Evolutionary conservation across 1,139 yeast genomes (phyloP).

Genomic region (Protomyces inundatus): DNA sequence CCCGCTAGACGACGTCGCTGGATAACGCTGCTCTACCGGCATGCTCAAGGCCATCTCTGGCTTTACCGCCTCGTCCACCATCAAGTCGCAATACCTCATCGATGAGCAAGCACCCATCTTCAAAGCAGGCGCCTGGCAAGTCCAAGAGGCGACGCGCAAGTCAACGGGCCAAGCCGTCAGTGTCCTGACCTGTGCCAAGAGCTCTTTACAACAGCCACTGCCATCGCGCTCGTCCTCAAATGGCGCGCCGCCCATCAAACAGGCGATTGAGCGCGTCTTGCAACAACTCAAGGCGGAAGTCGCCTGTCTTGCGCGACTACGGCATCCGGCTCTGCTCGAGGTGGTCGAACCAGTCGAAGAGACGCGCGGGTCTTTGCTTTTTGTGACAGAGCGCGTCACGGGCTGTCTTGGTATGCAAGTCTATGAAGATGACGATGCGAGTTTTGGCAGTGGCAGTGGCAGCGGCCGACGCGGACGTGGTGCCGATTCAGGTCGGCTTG

Average conservation of each 20-base stretch:
- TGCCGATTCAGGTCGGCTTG: conserved; percentile 43
- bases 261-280: conserved; percentile 43
- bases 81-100: conserved; percentile 49
- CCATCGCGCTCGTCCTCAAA: conserved; percentile 40
- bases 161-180: conserved; percentile 38
- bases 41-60: conserved; percentile 17
- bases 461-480: conserved; percentile 25
- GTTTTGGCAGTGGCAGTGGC: conserved; percentile 21
- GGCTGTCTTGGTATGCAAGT: conserved; percentile 53
- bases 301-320: conserved; percentile 65
- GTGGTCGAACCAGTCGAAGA: conserved; percentile 85
- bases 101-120: conserved; percentile 65
- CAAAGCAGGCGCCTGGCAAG: conserved; percentile 75
- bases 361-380: conserved; percentile 66
- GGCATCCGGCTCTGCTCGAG: conserved; percentile 81
- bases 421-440: conserved; percentile 34
- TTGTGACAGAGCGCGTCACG: conserved; percentile 76
- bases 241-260: conserved; percentile 31
- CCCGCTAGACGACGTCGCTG: no score
- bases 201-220: conserved; percentile 59
- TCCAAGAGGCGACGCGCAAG: conserved; percentile 74
- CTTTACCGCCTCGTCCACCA: conserved; percentile 7
- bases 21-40: no score
- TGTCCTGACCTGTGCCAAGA: conserved; percentile 63
- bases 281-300: conserved; percentile 55